Evolutionary conservation across 1,284 basidiomycete genomes (phyloP), one percentile per base, ranked within the genome.

Genomic region (Veloporphyrellus conicus): DNA sequence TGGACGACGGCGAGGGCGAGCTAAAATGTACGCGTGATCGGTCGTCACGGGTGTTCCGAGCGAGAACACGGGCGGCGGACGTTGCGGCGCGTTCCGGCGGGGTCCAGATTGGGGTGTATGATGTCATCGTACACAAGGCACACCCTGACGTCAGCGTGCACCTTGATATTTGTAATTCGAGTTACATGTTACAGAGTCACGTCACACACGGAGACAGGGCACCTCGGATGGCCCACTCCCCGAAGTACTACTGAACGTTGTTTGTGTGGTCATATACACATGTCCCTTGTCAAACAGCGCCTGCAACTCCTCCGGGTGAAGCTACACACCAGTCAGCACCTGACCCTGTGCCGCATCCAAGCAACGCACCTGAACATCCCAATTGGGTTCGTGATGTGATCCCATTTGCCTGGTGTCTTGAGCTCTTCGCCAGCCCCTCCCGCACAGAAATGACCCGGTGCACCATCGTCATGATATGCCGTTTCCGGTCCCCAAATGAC

Each of bases 321-420:
- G 64, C 88, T 89, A 67, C 19, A 11, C 42, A 1, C 29, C 31
- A 19, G 11, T 59, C 46, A 60, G 55, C 33, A 31, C 33, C 16
- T 20, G 22, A 37, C 12, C 22, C 4, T n/a, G n/a, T 12, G 41
- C 23, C 22, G 40, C 54, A 44, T 20, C 20, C 19, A 11, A 18
- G 3, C 25, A 27, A 41, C 60, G 66, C 50, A 87, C 87, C 87
- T 89, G 75, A 91, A 92, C 91, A 90, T 90, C 71, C 92, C 93
- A 58, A 97, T 97, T 70, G 97, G 93, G 64, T 84, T 88, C 75
- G 92, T 94, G 74, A 97, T 92, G 72, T 99, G 96, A 33, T 82
- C 79, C 96, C 96, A 99, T 55, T 88, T 81, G 22, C 93, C 92
- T 6, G 96, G 96, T 36, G 96, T 98, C 67, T 90, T 81, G 61